Conservation (phyloP, 345 rosid species). For the Euphorbia tirucalli region DNA sequence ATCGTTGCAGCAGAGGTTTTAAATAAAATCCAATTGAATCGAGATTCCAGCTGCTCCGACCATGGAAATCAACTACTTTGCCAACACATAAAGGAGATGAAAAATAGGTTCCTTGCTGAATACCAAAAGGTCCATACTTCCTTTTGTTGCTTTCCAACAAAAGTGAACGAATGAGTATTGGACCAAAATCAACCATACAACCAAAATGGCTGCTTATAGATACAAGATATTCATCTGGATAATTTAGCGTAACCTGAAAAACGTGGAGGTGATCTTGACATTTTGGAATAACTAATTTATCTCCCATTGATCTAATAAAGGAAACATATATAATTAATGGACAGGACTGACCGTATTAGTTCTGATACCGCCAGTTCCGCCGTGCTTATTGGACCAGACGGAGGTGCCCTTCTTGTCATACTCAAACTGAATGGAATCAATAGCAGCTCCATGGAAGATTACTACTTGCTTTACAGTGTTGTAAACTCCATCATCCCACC, state of each 20-base stretch:
- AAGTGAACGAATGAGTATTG: constrained; percentile 28
- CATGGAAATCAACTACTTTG: constrained; percentile 32
- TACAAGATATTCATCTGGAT: constrained; percentile 27
- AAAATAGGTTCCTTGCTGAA: constrained; percentile 26
- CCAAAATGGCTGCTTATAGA: constrained; percentile 27
- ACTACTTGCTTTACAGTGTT: constrained; percentile 20
- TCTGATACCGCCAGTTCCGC: constrained; percentile 23
- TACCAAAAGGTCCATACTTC: constrained; percentile 32
- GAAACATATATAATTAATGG: not conserved
- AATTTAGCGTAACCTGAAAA: constrained; percentile 28
- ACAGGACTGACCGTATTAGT: constrained; percentile 22
- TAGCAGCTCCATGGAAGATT: constrained; percentile 23
- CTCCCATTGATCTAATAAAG: too few relatives aligned
- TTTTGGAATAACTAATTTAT: too few relatives aligned
- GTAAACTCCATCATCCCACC: constrained; percentile 28
- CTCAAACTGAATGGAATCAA: constrained; percentile 30
- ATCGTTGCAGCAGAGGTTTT: constrained; percentile 20
- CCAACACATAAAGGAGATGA: constrained; percentile 24
- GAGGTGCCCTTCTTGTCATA: constrained; percentile 23
- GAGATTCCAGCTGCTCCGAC: constrained; percentile 31
- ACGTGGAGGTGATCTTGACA: not conserved
- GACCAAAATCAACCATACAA: constrained; percentile 16
- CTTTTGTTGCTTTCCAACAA: constrained; percentile 27
- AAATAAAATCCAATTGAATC: constrained; percentile 29
- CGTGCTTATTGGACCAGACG: constrained; percentile 35